Evolutionary conservation across 495 filamentous ascomycete species (phyloP).

Genomic region (Jackrogersella multiformis): DNA sequence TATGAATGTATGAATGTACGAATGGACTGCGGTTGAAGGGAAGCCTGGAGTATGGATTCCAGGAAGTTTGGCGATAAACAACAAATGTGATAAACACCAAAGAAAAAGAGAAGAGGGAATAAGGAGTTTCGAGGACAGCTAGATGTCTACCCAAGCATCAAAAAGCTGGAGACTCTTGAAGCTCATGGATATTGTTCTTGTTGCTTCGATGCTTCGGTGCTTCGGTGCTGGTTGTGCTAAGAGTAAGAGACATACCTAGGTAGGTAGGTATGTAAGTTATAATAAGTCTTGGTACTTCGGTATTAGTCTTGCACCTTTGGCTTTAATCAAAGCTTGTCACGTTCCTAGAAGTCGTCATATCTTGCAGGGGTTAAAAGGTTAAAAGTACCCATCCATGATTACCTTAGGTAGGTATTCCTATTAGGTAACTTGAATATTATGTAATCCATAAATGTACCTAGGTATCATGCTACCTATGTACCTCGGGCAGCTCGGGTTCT

Average conservation of each 20-base stretch:
- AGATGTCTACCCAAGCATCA: slow-evolving; percentile 8
- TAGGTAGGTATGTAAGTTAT: not conserved
- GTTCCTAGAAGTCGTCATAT: slow-evolving; percentile 6
- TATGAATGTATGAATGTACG: slow-evolving; percentile 1
- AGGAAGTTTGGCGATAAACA: not conserved
- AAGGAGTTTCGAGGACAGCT: not conserved
- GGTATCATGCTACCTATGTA: too few species aligned
- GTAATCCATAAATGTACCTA: not conserved
- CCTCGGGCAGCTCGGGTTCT: too few species aligned
- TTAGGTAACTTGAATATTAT: not conserved
- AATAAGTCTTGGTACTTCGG: too few species aligned
- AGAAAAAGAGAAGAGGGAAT: not conserved
- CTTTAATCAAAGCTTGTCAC: slow-evolving; percentile 21
- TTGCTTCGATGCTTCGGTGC: too few species aligned
- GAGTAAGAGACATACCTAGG: too few species aligned
- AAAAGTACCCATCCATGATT: not conserved
- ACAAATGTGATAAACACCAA: not conserved
- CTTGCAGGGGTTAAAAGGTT: slow-evolving; percentile 15
- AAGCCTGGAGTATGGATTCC: not conserved
- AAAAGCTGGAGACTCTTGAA: not conserved
- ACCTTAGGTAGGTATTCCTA: slow-evolving; percentile 3
- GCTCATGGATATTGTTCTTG: too few species aligned
- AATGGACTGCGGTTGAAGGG: slow-evolving; percentile 9
- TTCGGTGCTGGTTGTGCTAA: too few species aligned
- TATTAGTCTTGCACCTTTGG: slow-evolving; percentile 1